Evolutionary conservation across 257 asterid species (phyloP), one percentile per base, ranked within the genome.

Genomic region (Solanum pennellii): DNA sequence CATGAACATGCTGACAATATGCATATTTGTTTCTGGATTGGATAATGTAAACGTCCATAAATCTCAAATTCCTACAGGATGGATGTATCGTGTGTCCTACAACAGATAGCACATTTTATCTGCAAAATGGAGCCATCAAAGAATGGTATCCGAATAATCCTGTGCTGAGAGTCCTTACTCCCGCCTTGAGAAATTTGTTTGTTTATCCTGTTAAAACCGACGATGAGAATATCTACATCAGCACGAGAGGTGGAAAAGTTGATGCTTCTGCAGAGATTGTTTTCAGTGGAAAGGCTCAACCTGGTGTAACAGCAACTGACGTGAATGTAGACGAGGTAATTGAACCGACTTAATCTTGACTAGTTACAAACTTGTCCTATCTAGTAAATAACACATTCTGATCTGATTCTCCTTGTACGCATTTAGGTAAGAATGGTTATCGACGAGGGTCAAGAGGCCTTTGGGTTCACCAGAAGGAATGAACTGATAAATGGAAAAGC

Each of bases 131-230:
- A 88, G 94, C 93, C 35, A 92, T 95, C 89, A 97, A 95, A 86
- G 98, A 97, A 47, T 97, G 99, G 99, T 97, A 95, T 83, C 98
- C 99, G 2, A 95, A 94, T 82, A 97, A 95, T 86, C 98, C 98
- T 6, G 96, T 97, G 39, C 93, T 97, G 72, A 92, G 99, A 92
- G 98, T 90, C 73, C 97, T 97, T 62, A 94, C 98, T 35, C 99
- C 99, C 3, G 93, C 99, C 82, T 86, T 97, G 84, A 89, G 99
- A 90, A 91, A 88, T 35, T 80, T 95, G 84, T 93, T 91, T 31
- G 89, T 93, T 41, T 95, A 92, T 89, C 96, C 97, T 1, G 95
- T 90, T 49, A 95, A 95, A 90, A 84, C 91, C 1, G 98, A 97
- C 52, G 91, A 90, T 2, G 95, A 94, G 37, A 94, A 95, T 76